Evolutionary conservation across 2,329 filamentous ascomycete genomes (phyloP).

Genomic region (Sphaerostilbella broomeana): DNA sequence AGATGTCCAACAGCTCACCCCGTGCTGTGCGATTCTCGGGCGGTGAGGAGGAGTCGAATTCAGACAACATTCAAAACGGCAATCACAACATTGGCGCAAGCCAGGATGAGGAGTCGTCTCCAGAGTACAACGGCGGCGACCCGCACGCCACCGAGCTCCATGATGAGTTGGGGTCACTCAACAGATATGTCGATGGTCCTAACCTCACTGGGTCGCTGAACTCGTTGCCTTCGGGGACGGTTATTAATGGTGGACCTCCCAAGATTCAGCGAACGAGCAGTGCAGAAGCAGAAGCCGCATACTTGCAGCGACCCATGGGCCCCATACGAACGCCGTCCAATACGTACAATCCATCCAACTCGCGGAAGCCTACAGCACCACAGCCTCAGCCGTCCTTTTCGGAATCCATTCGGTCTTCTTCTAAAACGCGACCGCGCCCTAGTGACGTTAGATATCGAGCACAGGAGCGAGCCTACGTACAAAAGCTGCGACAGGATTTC

Average conservation of each 20-base stretch:
- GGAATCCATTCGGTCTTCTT: slow-evolving; percentile 41
- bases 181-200: slow-evolving; percentile 37
- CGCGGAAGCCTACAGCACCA: slow-evolving; percentile 40
- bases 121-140: slow-evolving; percentile 33
- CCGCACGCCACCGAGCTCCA: slow-evolving; percentile 42
- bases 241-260: slow-evolving; percentile 34
- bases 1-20: slow-evolving; percentile 44
- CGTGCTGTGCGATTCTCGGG: slow-evolving; percentile 52
- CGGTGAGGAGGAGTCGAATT: slow-evolving; percentile 35
- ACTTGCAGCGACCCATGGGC: slow-evolving; percentile 60
- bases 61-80: slow-evolving; percentile 36
- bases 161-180: slow-evolving; percentile 41
- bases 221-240: slow-evolving; percentile 34
- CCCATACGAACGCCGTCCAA: slow-evolving; percentile 69
- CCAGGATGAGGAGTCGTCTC: slow-evolving; percentile 24
- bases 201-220: slow-evolving; percentile 36
- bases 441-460: slow-evolving; percentile 42
- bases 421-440: slow-evolving; percentile 45
- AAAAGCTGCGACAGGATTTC: slow-evolving; percentile 74
- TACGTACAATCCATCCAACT: slow-evolving; percentile 67
- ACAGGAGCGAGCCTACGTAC: slow-evolving; percentile 89
- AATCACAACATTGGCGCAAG: slow-evolving; percentile 26
- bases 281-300: slow-evolving; percentile 16
- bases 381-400: slow-evolving; percentile 37
- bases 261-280: slow-evolving; percentile 33